These are phyloP conservation scores for Annulohypoxylon nitens DNA, from an alignment of 495 filamentous ascomycete species.

Conservation along the genomic window DNA sequence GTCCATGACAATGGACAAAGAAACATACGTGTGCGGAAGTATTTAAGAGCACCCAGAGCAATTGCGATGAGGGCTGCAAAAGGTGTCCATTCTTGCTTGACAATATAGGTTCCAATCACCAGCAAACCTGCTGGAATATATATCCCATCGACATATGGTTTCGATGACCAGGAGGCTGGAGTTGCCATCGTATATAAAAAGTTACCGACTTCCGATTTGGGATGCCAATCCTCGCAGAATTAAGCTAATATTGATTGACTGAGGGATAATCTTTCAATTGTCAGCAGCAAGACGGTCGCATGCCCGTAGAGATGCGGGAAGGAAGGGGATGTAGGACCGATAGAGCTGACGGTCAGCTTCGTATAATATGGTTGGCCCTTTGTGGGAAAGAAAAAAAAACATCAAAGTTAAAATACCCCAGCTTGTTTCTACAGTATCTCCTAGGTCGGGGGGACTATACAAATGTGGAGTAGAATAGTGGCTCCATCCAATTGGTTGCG, in stretches of 20 bases:
- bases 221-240: constrained; percentile 27
- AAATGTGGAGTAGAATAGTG: constrained; percentile 31
- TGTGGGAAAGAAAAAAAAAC: constrained; percentile 19
- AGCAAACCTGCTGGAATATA: constrained; percentile 89
- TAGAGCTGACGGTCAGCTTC: constrained; percentile 14
- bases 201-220: constrained; percentile 9
- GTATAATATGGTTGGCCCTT: constrained; percentile 14
- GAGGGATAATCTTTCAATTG: constrained; percentile 14
- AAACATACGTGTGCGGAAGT: constrained; percentile 69
- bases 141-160: constrained; percentile 74
- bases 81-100: constrained; percentile 82
- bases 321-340: constrained; percentile 6
- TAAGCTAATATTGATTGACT: constrained; percentile 14
- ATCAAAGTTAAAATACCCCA: constrained; percentile 1
- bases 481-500: constrained; percentile 1
- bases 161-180: constrained; percentile 46
- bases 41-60: constrained; percentile 72
- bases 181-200: constrained; percentile 36
- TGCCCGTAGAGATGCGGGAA: constrained; percentile 20
- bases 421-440: constrained; percentile 20
- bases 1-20: constrained; percentile 38
- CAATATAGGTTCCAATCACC: constrained; percentile 77
- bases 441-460: constrained; percentile 35
- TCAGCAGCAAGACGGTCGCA: constrained; percentile 27
- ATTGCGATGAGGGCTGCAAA: constrained; percentile 76